Base-by-base conservation (phyloP, 495 filamentous ascomycete species). In the Annulohypoxylon bovei region DNA sequence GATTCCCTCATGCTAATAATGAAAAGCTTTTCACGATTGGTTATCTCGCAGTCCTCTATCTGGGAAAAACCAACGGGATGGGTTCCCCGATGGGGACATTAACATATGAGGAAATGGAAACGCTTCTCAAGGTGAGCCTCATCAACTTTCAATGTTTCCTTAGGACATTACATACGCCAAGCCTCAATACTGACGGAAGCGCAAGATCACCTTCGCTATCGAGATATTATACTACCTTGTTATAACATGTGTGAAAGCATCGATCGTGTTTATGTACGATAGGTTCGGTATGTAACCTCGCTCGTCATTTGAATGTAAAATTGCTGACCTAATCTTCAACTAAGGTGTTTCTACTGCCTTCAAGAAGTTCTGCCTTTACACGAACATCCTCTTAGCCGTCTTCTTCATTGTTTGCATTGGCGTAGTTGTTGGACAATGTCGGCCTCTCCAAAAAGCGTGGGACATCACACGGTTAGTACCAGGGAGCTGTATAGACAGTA, bases 261-360 rank as follows among this genome's bases (percentile, higher is more conserved):
- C 83, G 1, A 86, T 86, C 49, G 66, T 86, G 0, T 75, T 80
- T 52, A 81, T 83, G 61, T 86, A 86, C 53, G 65, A 85, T 18
- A 77, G 84, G 23, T 79, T 86, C 16, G 82, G 83, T 86, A 74
- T 52, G 75, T 63, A 12, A 23, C 32, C 16, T 40, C 32, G 3
- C 25, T 20, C 30, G 12, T 30, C 2, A 5, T n/a, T 35, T 30
- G 16, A 11, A 11, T 54, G 6, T 22, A 5, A 46, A 32, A 42
- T 12, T 50, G 35, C 49, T 69, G 25, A 73, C 12, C 27, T 28
- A 33, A 44, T 1, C 2, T 59, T 54, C n/a, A n/a, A n/a, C n/a
- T 40, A 28, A 77, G 76, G 73, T 42, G 64, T 81, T 22, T 73
- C 76, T 7, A 46, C 14, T 1, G 74, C 72, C 1, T 77, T 82